A percentile compares a stretch with the other conserved stretches of the same genome.
phyloP scores from a whole-genome alignment of 2,329 filamentous ascomycete genomes.

The Corinectria fuckeliana region DNA sequence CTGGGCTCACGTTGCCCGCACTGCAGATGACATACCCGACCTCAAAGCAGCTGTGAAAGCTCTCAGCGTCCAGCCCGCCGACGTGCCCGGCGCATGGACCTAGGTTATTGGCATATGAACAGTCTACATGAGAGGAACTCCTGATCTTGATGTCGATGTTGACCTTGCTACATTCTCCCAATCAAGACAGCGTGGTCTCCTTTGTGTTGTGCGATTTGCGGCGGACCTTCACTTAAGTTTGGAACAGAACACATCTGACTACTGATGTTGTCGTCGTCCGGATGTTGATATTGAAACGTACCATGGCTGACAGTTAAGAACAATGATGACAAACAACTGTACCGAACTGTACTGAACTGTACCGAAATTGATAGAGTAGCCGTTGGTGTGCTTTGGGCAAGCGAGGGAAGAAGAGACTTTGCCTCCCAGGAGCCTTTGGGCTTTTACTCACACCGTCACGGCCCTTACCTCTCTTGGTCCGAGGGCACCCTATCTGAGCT shows the following conservation, averaged over 20 bases:
- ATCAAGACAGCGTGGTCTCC: too few species aligned
- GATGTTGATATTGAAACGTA: too few species aligned
- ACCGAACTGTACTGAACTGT: not conserved
- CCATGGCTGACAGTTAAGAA: too few species aligned
- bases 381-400: not conserved
- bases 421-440: not conserved
- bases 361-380: not conserved
- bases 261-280: too few species aligned
- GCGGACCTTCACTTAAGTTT: too few species aligned
- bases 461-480: not conserved
- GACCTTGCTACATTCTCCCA: too few species aligned
- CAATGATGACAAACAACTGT: not conserved
- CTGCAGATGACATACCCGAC: constrained; percentile 43
- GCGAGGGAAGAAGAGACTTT: not conserved
- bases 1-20: constrained; percentile 40
- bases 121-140: too few species aligned
- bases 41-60: constrained; percentile 38
- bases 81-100: not conserved
- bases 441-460: not conserved
- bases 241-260: too few species aligned
- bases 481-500: not conserved
- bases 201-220: too few species aligned
- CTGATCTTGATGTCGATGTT: too few species aligned
- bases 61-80: constrained; percentile 29
- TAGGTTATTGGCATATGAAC: too few species aligned